Base-by-base conservation (phyloP, 1,284 basidiomycete species). In the Serendipita sp. region DNA sequence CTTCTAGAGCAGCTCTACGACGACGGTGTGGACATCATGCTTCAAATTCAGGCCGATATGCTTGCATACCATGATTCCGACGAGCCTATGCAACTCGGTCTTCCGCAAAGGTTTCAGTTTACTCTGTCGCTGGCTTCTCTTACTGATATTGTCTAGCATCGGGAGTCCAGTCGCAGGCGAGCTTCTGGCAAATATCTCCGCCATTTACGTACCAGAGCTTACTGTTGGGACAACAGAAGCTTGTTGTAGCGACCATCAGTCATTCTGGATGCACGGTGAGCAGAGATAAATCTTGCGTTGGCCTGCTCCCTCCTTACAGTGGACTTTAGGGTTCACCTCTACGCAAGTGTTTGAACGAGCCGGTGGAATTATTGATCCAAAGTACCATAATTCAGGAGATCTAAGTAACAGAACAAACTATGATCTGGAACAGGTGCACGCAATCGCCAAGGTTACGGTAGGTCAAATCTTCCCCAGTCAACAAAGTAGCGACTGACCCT, bases 21-120 rank as follows among this genome's bases (percentile, higher is more conserved):
- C 47, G 72, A 73, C 29, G 75, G 81, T 65, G 83, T 82, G 17
- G 86, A 89, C 66, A 75, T 93, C 55, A 82, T 85, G 2, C 72
- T 93, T 44, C 88, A 93, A 80, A 78, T 93, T 63, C 91, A 93
- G 72, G 88, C 88, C 0, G 91, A 94, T 69, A 93, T 93, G 91
- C 78, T 89, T 55, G 91, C 81, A 0, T 93, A 91, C 71, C 88
- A 82, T 64, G 82, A 76, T 35, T 81, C 78, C 12, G 80, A 78
- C 44, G 91, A 93, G 73, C 86, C 88, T 32, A 72, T 81, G 3
- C 91, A 93, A 71, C 79, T 93, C 4, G 91, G 87, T 34, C 78
- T 93, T 45, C 90, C 76, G 4, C 73, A 71, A 45, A 68, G 69
- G 75, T 75, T 64, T 29, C 34, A 34, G 2, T 38, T 8, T n/a